Evolutionary conservation across 2,329 filamentous ascomycete genomes (phyloP).

Genomic region (Colletotrichum zoysiae): DNA sequence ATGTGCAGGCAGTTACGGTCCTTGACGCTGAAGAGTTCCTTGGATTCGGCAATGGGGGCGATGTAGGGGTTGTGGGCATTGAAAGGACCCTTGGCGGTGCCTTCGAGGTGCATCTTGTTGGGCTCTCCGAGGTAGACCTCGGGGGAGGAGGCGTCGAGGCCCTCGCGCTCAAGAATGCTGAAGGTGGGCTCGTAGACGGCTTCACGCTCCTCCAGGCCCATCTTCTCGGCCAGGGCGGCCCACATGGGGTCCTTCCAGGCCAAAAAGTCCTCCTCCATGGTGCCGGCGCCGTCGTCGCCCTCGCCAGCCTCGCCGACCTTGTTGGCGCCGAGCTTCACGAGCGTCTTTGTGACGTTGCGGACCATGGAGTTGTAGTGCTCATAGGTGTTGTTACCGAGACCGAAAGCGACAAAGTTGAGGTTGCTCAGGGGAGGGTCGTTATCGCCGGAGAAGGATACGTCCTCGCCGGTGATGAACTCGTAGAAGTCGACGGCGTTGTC

Average conservation of each 20-base stretch:
- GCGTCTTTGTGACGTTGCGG: conserved; percentile 84
- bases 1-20: conserved; percentile 96
- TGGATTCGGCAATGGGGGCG: conserved; percentile 91
- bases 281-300: conserved; percentile 96
- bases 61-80: conserved; percentile 98
- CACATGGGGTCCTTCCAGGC: conserved; percentile 99
- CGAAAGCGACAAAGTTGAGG: conserved; percentile 94
- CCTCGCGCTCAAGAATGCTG: conserved; percentile 80
- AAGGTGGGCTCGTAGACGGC: conserved; percentile 96
- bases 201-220: conserved; percentile 94
- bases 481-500: conserved; percentile 99
- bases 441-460: conserved; percentile 82
- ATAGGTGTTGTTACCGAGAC: conserved; percentile 98
- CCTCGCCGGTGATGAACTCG: conserved; percentile 90
- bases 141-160: conserved; percentile 78
- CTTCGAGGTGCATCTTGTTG: conserved; percentile 94
- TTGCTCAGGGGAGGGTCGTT: conserved; percentile 80
- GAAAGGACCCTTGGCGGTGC: conserved; percentile 85
- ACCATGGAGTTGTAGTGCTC: conserved; percentile 99
- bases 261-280: conserved; percentile 99
- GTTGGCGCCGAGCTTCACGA: conserved; percentile 85
- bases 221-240: conserved; percentile 82
- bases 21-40: conserved; percentile 88
- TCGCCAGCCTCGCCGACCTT: conserved; percentile 91
- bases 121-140: conserved; percentile 96